phyloP scores from a whole-genome alignment of 345 rosid genomes.

The Litchi chinensis region DNA sequence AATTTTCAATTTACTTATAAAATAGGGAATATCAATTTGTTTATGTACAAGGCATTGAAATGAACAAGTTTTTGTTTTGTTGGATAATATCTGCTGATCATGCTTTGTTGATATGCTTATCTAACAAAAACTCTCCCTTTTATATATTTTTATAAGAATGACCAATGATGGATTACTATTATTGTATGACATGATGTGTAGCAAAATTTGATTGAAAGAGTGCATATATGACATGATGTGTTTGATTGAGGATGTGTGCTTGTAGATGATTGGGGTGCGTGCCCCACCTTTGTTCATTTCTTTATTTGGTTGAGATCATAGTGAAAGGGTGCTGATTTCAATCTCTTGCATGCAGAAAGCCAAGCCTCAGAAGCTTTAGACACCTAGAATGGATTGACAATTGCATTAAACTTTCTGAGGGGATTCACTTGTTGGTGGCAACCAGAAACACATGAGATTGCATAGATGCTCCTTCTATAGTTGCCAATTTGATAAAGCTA shows the following conservation, averaged over 20 bases:
- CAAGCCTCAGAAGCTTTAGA: neutral
- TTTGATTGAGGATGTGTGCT: too few species aligned
- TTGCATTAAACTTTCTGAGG: neutral
- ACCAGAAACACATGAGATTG: neutral
- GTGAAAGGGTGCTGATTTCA: neutral
- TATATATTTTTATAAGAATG: too few species aligned
- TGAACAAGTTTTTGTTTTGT: too few species aligned
- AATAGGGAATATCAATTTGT: too few species aligned
- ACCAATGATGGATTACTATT: too few species aligned
- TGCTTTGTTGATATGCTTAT: neutral
- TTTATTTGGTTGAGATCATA: neutral
- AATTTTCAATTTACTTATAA: neutral
- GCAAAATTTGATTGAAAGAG: neutral
- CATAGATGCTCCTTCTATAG: neutral
- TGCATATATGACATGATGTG: too few species aligned
- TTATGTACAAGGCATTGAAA: too few species aligned
- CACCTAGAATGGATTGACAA: neutral
- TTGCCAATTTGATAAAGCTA: neutral
- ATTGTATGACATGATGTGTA: too few species aligned
- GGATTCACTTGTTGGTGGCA: neutral
- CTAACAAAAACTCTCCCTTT: neutral
- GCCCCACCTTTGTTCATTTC: neutral
- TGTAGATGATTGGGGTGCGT: neutral
- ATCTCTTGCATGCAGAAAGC: conserved; percentile 12
- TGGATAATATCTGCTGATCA: too few species aligned